Conservation (phyloP, 257 asterid species). For the Haberlea rhodopensis region DNA sequence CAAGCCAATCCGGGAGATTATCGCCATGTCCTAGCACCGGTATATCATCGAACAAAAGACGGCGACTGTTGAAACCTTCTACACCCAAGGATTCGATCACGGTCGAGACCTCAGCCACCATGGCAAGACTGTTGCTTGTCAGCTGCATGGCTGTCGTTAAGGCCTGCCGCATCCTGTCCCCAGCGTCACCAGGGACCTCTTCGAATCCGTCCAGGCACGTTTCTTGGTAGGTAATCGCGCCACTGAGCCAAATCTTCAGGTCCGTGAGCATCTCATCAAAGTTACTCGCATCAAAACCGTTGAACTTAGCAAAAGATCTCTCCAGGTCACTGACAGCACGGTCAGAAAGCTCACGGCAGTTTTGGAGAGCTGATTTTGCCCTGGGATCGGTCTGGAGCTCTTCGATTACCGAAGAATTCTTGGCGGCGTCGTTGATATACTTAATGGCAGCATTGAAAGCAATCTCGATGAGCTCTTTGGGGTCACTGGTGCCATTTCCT, state of each 20-base stretch:
- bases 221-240: conserved; percentile 75
- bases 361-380: conserved; percentile 48
- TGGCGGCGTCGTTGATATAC: conserved; percentile 33
- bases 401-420: conserved; percentile 40
- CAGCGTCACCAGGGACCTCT: conserved; percentile 48
- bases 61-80: conserved; percentile 34
- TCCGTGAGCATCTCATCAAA: conserved; percentile 46
- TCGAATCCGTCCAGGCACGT: conserved; percentile 80
- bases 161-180: conserved; percentile 46
- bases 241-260: conserved; percentile 75
- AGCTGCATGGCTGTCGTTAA: conserved; percentile 53
- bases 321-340: conserved; percentile 53
- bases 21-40: conserved; percentile 31
- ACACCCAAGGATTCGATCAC: conserved; percentile 42
- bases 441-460: conserved; percentile 49
- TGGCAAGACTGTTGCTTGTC: conserved; percentile 81
- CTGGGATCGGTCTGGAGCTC: conserved; percentile 43
- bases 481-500: conserved; percentile 46
- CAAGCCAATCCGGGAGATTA: conserved; percentile 42
- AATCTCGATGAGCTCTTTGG: conserved; percentile 56
- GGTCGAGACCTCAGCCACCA: conserved; percentile 66
- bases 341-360: conserved; percentile 50
- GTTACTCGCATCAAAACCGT: conserved; percentile 44
- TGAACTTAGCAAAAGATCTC: conserved; percentile 43
- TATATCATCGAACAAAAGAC: conserved; percentile 41